Evolutionary conservation across 1,139 yeast genomes (phyloP), one percentile per base, ranked within the genome.

Genomic region (Meyerozyma elateridarum): DNA sequence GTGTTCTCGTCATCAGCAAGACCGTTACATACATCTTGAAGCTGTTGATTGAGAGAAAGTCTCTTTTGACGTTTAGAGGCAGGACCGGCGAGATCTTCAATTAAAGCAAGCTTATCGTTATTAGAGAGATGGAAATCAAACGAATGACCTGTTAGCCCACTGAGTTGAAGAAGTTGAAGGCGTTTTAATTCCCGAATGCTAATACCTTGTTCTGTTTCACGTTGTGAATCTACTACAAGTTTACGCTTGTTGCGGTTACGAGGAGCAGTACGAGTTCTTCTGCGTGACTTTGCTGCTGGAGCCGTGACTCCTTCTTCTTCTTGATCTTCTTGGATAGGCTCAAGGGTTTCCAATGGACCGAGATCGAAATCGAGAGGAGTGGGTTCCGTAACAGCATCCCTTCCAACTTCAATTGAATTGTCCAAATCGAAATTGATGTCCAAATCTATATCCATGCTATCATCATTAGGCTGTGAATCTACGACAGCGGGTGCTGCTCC

Each of bases 371-470:
- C 54, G 17, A 47, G 28, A 11, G 55, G 42, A 1, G 69, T 59
- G 22, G 61, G 42, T 17, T 64, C 65, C n/a, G 56, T 54, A 15
- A 51, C 51, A 3, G 55, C 66, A 31, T 67, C 62, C 50, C 79
- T 61, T 3, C 77, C 79, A 14, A 66, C 49, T 48, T 75, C 79
- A 14, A 73, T 62, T 3, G 74, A 66, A 30, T 44, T 39, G 38
- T 70, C 70, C 28, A 38, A 31, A 25, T 54, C 57, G 15, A 61
- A 56, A 28, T 69, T 73, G 30, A 74, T 59, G 35, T 73, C 73
- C 31, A 74, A 57, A 36, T 79, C 70, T 52, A 24, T 8, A 24
- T 24, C 27, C 5, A 15, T 11, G 34, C 47, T 46, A 21, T 48
- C 53, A 22, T 48, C 44, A 26, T 38, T 39, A 15, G 42, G 40